These are phyloP conservation scores for Chaetomiaceae sp. DNA, from an alignment of 2,329 filamentous ascomycete species.

Conservation along the genomic window DNA sequence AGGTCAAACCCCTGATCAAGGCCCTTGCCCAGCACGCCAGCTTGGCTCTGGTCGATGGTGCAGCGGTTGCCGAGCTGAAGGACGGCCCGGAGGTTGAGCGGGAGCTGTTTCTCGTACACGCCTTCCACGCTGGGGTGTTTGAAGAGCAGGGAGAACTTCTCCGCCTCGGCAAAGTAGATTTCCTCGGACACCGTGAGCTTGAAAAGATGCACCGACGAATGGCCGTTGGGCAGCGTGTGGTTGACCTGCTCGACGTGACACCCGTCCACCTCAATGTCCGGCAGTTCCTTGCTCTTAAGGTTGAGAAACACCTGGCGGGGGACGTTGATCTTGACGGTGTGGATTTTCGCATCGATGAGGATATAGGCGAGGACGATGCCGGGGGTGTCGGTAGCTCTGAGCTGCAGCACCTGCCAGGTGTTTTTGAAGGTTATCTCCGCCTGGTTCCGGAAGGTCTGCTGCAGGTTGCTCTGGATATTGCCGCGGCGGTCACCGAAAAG, in stretches of 20 bases:
- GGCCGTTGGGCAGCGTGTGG: slow-evolving; percentile 89
- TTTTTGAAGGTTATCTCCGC: slow-evolving; percentile 84
- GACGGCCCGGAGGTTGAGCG: slow-evolving; percentile 78
- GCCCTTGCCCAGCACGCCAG: slow-evolving; percentile 85
- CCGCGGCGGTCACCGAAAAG: slow-evolving; percentile 80
- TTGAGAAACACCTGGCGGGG: slow-evolving; percentile 88
- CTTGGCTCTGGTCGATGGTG: slow-evolving; percentile 85
- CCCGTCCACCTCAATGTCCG: slow-evolving; percentile 77
- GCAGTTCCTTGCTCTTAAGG: slow-evolving; percentile 77
- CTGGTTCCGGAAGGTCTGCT: slow-evolving; percentile 78
- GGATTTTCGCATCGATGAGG: slow-evolving; percentile 87
- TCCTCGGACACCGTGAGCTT: slow-evolving; percentile 87
- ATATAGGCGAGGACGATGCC: slow-evolving; percentile 86
- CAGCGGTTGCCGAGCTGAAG: slow-evolving; percentile 86
- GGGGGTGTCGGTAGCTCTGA: slow-evolving; percentile 73
- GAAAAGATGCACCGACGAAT: slow-evolving; percentile 89
- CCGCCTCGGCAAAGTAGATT: slow-evolving; percentile 74
- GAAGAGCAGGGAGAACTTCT: slow-evolving; percentile 77
- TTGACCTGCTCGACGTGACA: slow-evolving; percentile 91
- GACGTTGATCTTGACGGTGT: slow-evolving; percentile 81
- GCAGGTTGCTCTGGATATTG: slow-evolving; percentile 59
- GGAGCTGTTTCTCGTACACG: slow-evolving; percentile 91
- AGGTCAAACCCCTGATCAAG: slow-evolving; percentile 93
- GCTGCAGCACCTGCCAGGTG: slow-evolving; percentile 91
- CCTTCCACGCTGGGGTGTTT: slow-evolving; percentile 93